Evolutionary conservation across 2,329 filamentous ascomycete genomes (phyloP).

Genomic region (Apiospora hydei): DNA sequence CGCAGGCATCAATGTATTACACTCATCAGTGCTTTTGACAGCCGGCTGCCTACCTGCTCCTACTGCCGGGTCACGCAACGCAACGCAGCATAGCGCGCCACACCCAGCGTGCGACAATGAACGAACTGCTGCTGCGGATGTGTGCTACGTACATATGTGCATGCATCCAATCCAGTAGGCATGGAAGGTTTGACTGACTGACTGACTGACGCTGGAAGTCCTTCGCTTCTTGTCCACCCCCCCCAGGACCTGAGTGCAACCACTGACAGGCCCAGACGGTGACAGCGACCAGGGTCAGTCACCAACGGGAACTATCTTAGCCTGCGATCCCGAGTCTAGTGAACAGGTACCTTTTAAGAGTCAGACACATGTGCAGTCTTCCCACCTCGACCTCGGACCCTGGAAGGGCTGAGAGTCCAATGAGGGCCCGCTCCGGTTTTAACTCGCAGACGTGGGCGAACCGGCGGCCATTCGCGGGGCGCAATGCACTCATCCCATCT

Average conservation of each 20-base stretch:
- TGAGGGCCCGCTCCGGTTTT: background rate
- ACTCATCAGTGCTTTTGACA: background rate
- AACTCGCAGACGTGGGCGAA: conserved; percentile 21
- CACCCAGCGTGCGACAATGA: background rate
- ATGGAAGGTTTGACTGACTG: background rate
- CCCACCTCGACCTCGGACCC: background rate
- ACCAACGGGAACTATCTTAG: conserved; percentile 27
- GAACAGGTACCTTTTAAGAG: background rate
- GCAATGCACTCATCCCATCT: conserved; percentile 15
- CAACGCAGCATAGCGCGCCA: background rate
- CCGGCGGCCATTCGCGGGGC: conserved; percentile 10
- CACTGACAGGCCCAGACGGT: conserved; percentile 13
- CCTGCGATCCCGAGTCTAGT: conserved; percentile 19
- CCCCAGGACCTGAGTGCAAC: conserved; percentile 19
- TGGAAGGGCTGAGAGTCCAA: conserved; percentile 5
- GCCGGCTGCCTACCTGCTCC: background rate
- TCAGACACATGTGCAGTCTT: background rate
- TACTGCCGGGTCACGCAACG: conserved; percentile 5
- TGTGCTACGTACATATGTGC: background rate
- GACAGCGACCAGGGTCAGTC: conserved; percentile 16
- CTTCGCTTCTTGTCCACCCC: background rate
- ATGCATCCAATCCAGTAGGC: background rate
- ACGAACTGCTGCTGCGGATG: background rate
- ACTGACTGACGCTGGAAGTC: background rate
- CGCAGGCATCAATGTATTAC: background rate